Conservation (phyloP, 495 filamentous ascomycete genomes). For the Aspergillus biplanus region DNA sequence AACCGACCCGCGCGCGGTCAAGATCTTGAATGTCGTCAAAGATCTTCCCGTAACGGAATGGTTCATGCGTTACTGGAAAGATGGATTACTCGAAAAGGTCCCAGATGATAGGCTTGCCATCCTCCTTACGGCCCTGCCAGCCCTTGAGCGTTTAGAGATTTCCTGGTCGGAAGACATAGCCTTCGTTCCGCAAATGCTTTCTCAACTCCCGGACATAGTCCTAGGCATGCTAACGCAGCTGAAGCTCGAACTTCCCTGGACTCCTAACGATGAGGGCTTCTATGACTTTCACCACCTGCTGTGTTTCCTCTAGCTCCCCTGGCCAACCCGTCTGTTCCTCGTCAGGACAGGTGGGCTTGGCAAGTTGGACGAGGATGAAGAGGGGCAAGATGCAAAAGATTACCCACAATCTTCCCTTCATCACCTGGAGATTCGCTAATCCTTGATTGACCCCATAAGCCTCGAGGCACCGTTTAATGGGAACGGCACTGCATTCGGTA, state of each 20-base stretch:
- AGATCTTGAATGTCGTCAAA: no score
- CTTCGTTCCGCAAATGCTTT: not conserved
- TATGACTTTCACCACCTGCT: not conserved
- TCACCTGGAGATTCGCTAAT: no score
- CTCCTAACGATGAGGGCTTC: no score
- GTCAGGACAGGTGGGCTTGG: no score
- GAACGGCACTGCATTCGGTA: no score
- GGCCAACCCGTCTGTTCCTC: not conserved
- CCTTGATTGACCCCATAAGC: no score
- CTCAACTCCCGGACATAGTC: not conserved
- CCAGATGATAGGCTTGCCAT: not conserved
- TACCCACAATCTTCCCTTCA: no score
- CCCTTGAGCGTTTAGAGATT: not conserved
- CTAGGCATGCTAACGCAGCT: not conserved
- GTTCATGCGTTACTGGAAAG: not conserved
- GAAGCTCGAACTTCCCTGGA: not conserved
- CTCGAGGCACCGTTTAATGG: no score
- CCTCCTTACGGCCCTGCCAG: not conserved
- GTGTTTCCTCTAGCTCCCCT: not conserved
- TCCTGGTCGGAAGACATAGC: not conserved
- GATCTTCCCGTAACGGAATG: not conserved
- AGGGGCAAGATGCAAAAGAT: no score
- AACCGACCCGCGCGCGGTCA: not conserved
- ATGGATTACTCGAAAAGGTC: not conserved
- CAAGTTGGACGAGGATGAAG: no score